Conservation (phyloP, 345 rosid genomes). For the Citrus maxima region DNA sequence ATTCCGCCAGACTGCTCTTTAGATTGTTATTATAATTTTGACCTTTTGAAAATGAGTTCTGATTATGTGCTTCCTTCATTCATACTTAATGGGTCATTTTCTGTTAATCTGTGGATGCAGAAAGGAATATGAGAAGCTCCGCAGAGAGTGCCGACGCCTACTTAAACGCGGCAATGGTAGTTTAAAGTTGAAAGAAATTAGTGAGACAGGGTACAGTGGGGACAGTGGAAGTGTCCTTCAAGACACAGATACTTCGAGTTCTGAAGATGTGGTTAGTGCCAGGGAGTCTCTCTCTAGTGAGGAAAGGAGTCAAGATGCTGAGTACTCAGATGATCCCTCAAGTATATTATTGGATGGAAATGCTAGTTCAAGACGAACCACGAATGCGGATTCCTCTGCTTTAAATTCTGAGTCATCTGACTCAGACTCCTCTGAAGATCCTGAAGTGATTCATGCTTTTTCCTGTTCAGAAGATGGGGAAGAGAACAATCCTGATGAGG, state of each 20-base stretch:
- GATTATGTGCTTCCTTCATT: not conserved
- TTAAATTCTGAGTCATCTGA: constrained; percentile 71
- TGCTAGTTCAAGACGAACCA: constrained; percentile 37
- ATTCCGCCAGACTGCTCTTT: not conserved
- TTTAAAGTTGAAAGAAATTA: constrained; percentile 36
- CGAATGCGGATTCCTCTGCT: constrained; percentile 53
- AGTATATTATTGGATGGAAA: constrained; percentile 53
- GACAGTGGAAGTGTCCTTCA: constrained; percentile 38
- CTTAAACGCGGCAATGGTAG: constrained; percentile 36
- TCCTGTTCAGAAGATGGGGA: constrained; percentile 41
- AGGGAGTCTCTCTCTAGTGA: constrained; percentile 68
- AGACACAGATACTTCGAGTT: constrained; percentile 54
- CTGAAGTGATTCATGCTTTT: constrained; percentile 48
- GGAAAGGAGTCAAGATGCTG: constrained; percentile 49
- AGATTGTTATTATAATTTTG: not conserved
- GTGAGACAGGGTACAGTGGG: constrained; percentile 25
- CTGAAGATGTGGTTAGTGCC: constrained; percentile 71
- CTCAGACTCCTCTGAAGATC: constrained; percentile 73
- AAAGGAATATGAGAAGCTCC: constrained; percentile 78
- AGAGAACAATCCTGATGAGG: constrained; percentile 32
- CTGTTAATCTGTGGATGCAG: constrained; percentile 37
- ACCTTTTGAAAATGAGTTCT: not conserved
- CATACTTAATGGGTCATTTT: not conserved
- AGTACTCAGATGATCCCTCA: constrained; percentile 48
- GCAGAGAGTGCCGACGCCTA: constrained; percentile 61